Percentiles rank a stretch among this genome's conserved stretches.
Evolutionary conservation across 495 filamentous ascomycete species (phyloP).

Genomic region (Hypomontagnella submonticulosa): DNA sequence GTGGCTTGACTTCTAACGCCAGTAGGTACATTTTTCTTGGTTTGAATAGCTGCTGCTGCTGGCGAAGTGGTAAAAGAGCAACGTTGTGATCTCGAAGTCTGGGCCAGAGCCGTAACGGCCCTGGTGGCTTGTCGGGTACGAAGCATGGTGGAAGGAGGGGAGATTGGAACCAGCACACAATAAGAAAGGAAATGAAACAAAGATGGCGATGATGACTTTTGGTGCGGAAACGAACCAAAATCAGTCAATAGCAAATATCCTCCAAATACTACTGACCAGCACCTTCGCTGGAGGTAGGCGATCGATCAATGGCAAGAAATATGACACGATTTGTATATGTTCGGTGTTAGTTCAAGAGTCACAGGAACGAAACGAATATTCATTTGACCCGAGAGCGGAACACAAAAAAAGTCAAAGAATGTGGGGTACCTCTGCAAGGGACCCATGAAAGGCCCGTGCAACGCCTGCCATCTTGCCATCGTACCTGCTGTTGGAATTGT

Average conservation of each 20-base stretch:
- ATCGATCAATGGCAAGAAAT: slow-evolving; percentile 39
- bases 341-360: slow-evolving; percentile 27
- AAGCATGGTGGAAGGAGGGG: slow-evolving; percentile 51
- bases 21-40: slow-evolving; percentile 44
- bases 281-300: slow-evolving; percentile 12
- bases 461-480: slow-evolving; percentile 2
- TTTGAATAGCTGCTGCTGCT: slow-evolving; percentile 40
- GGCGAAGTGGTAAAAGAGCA: slow-evolving; percentile 41
- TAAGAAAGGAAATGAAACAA: slow-evolving; percentile 9
- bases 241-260: slow-evolving; percentile 14
- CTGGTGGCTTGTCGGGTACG: slow-evolving; percentile 54
- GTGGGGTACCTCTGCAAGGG: slow-evolving; percentile 48
- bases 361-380: slow-evolving; percentile 16
- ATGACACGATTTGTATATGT: slow-evolving; percentile 17
- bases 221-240: slow-evolving; percentile 17
- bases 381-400: slow-evolving; percentile 40
- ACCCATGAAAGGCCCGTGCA: slow-evolving; percentile 18
- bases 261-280: slow-evolving; percentile 23
- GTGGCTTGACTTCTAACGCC: slow-evolving; percentile 54
- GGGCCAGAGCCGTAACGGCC: slow-evolving; percentile 56
- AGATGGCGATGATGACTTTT: slow-evolving; percentile 13
- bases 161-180: slow-evolving; percentile 3
- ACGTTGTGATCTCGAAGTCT: slow-evolving; percentile 47
- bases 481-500: slow-evolving; percentile 3
- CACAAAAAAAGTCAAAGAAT: slow-evolving; percentile 45